Evolutionary conservation across 306 rosid genomes (phyloP).

Genomic region (Pueraria montana): DNA sequence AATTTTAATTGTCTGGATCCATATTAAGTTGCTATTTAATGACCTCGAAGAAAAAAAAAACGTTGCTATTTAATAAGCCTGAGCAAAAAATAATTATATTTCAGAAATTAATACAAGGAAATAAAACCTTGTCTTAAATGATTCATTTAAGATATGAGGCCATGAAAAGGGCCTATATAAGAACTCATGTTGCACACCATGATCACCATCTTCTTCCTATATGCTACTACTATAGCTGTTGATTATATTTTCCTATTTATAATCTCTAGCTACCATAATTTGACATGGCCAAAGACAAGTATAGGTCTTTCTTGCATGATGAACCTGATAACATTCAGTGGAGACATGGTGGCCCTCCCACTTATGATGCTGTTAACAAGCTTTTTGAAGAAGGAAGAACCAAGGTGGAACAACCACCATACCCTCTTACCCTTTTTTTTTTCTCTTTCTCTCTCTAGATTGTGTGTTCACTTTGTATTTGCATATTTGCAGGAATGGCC

Average conservation of each 20-base stretch:
- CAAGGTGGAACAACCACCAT: conserved; percentile 52
- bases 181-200: neutral
- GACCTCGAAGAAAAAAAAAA: too few relatives aligned
- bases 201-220: neutral
- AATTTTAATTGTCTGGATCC: too few relatives aligned
- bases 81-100: neutral
- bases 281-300: conserved; percentile 63
- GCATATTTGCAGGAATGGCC: conserved; percentile 63
- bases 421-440: conserved; percentile 5
- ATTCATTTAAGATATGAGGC: neutral
- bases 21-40: too few relatives aligned
- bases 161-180: neutral
- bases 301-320: conserved; percentile 65
- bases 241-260: neutral
- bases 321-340: conserved; percentile 53
- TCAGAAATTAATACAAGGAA: neutral
- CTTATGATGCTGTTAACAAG: conserved; percentile 60
- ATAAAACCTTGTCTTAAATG: conserved; percentile 5
- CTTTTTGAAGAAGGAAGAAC: conserved; percentile 81
- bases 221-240: neutral
- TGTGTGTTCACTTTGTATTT: neutral
- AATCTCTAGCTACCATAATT: neutral
- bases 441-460: neutral
- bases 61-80: neutral
- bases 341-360: conserved; percentile 85